Percentiles rank a stretch among this genome's conserved stretches.
These are phyloP conservation scores for Daldinia sp. DNA, from an alignment of 2,329 filamentous ascomycete genomes.

Conservation along the genomic window DNA sequence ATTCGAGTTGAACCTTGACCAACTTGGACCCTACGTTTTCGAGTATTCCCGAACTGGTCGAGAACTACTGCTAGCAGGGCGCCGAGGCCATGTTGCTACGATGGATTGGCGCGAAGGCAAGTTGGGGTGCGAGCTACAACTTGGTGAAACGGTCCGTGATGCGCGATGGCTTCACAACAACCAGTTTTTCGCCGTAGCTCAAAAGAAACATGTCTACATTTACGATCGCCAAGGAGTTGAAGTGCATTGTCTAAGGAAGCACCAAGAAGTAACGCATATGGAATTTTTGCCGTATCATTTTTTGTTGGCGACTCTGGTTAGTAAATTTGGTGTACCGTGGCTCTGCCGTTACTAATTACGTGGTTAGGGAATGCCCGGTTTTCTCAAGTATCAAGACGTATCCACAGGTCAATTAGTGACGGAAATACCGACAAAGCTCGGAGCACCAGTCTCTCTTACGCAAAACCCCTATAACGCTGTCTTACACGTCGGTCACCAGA, in stretches of 20 bases:
- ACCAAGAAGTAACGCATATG: conserved; percentile 91
- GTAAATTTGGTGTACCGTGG: conserved; percentile 50
- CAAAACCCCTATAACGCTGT: conserved; percentile 96
- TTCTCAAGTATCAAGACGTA: conserved; percentile 83
- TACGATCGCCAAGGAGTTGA: conserved; percentile 94
- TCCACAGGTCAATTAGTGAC: conserved; percentile 90
- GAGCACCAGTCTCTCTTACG: conserved; percentile 82
- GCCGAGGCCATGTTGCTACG: conserved; percentile 94
- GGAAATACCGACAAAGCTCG: conserved; percentile 86
- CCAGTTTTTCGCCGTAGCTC: conserved; percentile 92
- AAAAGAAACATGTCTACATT: conserved; percentile 96
- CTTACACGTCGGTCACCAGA: conserved; percentile 92
- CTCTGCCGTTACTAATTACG: conserved; percentile 40
- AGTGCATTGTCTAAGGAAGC: conserved; percentile 89
- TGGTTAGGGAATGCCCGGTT: conserved; percentile 78
- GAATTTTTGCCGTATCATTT: conserved; percentile 98
- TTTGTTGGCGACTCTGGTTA: conserved; percentile 84
- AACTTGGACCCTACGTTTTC: conserved; percentile 86
- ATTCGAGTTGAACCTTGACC: conserved; percentile 87
- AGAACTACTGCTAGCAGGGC: conserved; percentile 84
- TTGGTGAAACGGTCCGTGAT: conserved; percentile 91
- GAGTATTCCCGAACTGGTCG: conserved; percentile 93
- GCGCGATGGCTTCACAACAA: conserved; percentile 94
- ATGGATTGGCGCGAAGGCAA: conserved; percentile 97
- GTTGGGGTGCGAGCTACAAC: conserved; percentile 88